phyloP scores from a whole-genome alignment of 345 rosid genomes.

The Eucalyptus grandis region DNA sequence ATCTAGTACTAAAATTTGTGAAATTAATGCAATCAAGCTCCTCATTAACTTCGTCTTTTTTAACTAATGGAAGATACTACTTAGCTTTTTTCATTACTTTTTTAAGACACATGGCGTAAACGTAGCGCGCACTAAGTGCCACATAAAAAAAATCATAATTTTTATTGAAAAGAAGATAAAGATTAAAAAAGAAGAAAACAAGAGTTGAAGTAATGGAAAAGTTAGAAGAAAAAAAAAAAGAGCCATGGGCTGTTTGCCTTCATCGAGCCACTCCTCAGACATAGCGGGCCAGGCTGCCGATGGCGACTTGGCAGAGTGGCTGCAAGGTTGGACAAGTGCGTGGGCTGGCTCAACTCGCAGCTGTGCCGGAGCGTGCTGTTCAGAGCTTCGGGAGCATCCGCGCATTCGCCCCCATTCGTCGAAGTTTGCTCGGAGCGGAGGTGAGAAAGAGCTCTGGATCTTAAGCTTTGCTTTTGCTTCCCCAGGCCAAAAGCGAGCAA shows the following conservation, averaged over 20 bases:
- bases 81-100: neutral
- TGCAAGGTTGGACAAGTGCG: neutral
- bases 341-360: neutral
- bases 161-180: neutral
- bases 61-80: neutral
- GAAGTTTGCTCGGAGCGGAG: neutral
- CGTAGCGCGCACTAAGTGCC: neutral
- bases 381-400: neutral
- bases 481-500: neutral
- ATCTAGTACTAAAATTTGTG: accelerated
- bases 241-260: neutral
- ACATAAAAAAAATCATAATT: neutral
- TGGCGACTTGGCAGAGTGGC: neutral
- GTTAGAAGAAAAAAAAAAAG: neutral
- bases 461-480: neutral
- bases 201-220: neutral
- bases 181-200: neutral
- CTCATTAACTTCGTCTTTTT: neutral
- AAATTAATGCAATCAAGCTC: neutral
- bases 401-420: neutral
- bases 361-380: neutral
- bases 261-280: neutral
- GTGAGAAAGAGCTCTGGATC: neutral
- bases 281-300: neutral
- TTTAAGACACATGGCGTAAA: neutral